Evolutionary conservation across 1,284 basidiomycete species (phyloP).

Genomic region (Limonomyces culmigenus): DNA sequence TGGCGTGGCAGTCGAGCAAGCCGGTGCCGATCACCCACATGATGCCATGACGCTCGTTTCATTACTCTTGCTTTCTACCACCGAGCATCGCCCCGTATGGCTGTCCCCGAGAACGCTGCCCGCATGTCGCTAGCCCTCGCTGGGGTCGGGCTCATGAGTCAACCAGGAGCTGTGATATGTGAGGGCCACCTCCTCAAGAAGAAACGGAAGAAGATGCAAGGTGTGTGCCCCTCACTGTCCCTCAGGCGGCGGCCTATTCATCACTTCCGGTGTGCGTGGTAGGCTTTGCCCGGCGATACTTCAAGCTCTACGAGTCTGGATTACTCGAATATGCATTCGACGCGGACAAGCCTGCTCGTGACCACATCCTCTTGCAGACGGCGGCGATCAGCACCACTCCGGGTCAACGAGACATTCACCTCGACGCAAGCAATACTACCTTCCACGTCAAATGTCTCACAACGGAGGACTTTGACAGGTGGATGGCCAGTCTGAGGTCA

Average conservation of each 20-base stretch:
- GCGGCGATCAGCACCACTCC: slow-evolving; percentile 59
- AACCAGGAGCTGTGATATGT: slow-evolving; percentile 18
- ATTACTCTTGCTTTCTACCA: too few species aligned
- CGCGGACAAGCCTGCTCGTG: slow-evolving; percentile 51
- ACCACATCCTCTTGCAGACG: slow-evolving; percentile 46
- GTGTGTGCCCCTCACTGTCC: slow-evolving; percentile 17
- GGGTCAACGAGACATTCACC: slow-evolving; percentile 57
- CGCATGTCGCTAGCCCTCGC: background rate
- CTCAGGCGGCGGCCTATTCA: too few species aligned
- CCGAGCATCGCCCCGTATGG: too few species aligned
- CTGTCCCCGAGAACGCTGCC: background rate
- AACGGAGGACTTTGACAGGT: slow-evolving; percentile 50
- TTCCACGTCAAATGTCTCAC: slow-evolving; percentile 67
- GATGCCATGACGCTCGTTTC: too few species aligned
- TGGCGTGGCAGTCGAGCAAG: too few species aligned
- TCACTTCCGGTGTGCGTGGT: slow-evolving; percentile 5
- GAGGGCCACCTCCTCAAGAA: slow-evolving; percentile 75
- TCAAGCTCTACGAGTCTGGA: slow-evolving; percentile 47
- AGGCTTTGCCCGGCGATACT: slow-evolving; percentile 79
- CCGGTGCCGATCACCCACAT: too few species aligned
- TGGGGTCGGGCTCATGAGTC: background rate
- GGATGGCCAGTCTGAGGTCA: slow-evolving; percentile 62
- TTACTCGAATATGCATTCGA: slow-evolving; percentile 62
- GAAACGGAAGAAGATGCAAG: slow-evolving; percentile 72
- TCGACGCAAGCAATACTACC: slow-evolving; percentile 59